Base-by-base conservation (phyloP, 2,329 filamentous ascomycete genomes). In the Phyllosticta citrichinensis region DNA sequence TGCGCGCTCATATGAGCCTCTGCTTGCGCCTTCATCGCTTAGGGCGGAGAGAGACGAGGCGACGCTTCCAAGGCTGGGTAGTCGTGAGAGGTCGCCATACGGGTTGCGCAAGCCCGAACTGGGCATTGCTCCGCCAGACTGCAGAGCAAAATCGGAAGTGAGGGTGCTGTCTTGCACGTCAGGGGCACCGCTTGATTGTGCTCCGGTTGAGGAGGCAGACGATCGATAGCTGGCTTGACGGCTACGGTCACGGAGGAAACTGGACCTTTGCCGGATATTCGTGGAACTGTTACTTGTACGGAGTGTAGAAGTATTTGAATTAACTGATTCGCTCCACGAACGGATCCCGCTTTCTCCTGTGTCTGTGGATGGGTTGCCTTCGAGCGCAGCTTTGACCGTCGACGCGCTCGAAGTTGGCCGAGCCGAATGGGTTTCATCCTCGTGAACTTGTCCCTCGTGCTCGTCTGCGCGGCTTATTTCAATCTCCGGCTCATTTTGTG, bases 21-120 rank as follows among this genome's bases (percentile, higher is more conserved):
- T 71, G 55, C 73, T 67, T n/a, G 17, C n/a, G 14, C 40, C 40
- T 47, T 47, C 40, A 52, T 78, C 78, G 67, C 81, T 78, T 66
- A 81, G 75, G 65, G 76, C 79, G 22, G 82, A 83, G 30, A 85
- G 76, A 0, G 87, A 89, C 5, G 91, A 96, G 2, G 86, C 88
- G 76, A 96, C 91, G 71, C 93, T 97, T 22, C 91, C 91, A 62
- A 97, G 81, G 74, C 92, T 97, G 63, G 92, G 87, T 11, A 91
- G 83, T 24, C 93, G 82, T 20, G 87, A 86, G 60, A 96, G 78
- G 2, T 62, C 60, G 19, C 77, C 75, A 63, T 82, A 80, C 70
- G 81, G 83, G 72, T 77, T 67, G 68, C 76, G 67, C 69, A 77
- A 66, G 60, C 64, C 70, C 9, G 69, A 70, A 50, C 68, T 69